These are phyloP conservation scores for Trichoderma sp. DNA, from an alignment of 2,329 filamentous ascomycete species.

Conservation along the genomic window DNA sequence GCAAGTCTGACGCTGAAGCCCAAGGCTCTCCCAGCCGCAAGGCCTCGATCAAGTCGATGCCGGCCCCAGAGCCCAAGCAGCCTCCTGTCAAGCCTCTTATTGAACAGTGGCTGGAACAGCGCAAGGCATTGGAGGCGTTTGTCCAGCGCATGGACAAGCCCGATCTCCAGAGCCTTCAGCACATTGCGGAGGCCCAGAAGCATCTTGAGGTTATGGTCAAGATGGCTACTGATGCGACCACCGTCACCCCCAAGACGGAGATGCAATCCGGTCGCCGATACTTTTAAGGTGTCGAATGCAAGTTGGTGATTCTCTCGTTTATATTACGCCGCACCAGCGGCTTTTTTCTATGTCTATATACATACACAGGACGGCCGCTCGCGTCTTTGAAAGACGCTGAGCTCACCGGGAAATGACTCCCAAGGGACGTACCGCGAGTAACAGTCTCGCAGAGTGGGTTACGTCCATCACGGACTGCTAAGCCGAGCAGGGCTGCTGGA, in stretches of 20 bases:
- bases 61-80: conserved; percentile 35
- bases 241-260: conserved; percentile 27
- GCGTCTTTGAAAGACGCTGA: not conserved
- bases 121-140: conserved; percentile 60
- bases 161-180: conserved; percentile 51
- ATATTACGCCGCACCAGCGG: not conserved
- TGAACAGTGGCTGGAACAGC: conserved; percentile 61
- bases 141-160: conserved; percentile 50
- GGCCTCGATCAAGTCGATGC: conserved; percentile 44
- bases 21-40: conserved; percentile 46
- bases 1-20: conserved; percentile 53
- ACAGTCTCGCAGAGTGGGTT: conserved; percentile 17
- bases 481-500: conserved; percentile 9
- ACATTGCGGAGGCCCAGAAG: conserved; percentile 51
- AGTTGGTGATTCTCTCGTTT: conserved; percentile 20
- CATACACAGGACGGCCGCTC: not conserved
- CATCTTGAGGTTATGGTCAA: conserved; percentile 53
- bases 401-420: conserved; percentile 13
- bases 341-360: conserved; percentile 4
- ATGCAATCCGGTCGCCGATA: conserved; percentile 25
- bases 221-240: conserved; percentile 39
- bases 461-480: conserved; percentile 14
- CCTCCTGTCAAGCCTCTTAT: conserved; percentile 41
- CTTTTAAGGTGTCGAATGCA: conserved; percentile 29
- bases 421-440: conserved; percentile 14